Evolutionary conservation across 2,329 filamentous ascomycete species (phyloP), one percentile per base, ranked within the genome.

Genomic region (Tolypocladium nubicola): DNA sequence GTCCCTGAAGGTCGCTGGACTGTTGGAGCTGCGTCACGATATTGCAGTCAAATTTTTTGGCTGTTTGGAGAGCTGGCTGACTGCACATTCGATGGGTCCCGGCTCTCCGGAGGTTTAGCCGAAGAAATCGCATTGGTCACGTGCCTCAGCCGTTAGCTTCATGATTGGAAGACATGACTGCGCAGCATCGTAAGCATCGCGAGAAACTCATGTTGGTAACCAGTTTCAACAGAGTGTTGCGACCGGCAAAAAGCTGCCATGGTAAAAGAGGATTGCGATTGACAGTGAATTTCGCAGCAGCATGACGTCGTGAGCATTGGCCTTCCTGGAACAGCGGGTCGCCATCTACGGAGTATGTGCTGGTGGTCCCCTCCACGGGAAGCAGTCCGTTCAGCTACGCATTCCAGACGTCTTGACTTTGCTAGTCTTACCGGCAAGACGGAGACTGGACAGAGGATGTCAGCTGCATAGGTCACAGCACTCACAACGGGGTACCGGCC

Each of bases 101-200:
- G 16, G n/a, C n/a, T 16, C 8, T 23, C 6, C 10, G 13, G 33
- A 47, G 53, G 56, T 56, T 60, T 59, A 59, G 54, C 59, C 59
- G 59, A 59, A 58, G 57, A 57, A 49, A 40, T n/a, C 11, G 45
- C 57, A 19, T 4, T n/a, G 14, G 40, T 59, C 58, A 59, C 58
- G 58, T 59, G 58, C 19, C 26, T 3, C 14, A 10, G n/a, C 16
- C 19, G 14, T 40, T 19, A 33, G 16, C 19, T 10, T 11, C 3
- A 7, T 33, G 26, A 30, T 19, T 47, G 26, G 43, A 47, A 19
- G 23, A 30, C 5, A 23, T 26, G 11, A 26, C 4, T 45, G 41
- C 38, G 4, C 38, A 39, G 14, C 39, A 35, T n/a, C 13, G 47
- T n/a, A 7, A n/a, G 26, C 45, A 13, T 50, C 30, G 4, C 30